Conservation (phyloP, 1,284 basidiomycete genomes). For the Xanthoconium separans region DNA sequence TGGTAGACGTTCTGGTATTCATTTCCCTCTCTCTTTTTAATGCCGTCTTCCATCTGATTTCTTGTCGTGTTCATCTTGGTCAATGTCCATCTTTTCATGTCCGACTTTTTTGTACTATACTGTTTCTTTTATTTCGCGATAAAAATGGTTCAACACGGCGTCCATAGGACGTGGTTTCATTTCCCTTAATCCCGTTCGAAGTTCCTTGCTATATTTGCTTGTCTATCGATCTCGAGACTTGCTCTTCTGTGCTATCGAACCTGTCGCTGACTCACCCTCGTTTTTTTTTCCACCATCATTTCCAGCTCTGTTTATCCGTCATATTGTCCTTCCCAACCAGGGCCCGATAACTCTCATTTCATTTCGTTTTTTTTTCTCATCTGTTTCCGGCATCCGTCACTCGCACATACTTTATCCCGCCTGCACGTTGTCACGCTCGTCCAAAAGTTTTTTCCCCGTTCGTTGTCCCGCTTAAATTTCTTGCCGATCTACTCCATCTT, state of each 20-base stretch:
- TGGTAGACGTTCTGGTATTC: conserved; percentile 11
- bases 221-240: conserved; percentile 7
- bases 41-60: conserved; percentile 7
- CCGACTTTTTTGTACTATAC: conserved; percentile 12
- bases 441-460: background rate
- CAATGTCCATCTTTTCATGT: conserved; percentile 1
- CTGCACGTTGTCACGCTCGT: background rate
- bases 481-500: background rate
- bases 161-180: conserved; percentile 5
- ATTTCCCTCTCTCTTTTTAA: background rate
- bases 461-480: background rate
- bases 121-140: conserved; percentile 4
- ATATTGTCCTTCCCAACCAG: conserved; percentile 1
- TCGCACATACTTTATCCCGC: background rate
- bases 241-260: conserved; percentile 12
- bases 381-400: background rate
- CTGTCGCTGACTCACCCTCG: conserved; percentile 11
- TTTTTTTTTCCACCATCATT: conserved; percentile 2
- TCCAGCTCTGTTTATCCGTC: conserved; percentile 22
- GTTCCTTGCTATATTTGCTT: conserved; percentile 7
- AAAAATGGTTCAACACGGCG: conserved; percentile 13
- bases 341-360: background rate
- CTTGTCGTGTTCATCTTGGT: conserved; percentile 18
- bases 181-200: background rate
- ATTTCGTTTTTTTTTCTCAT: background rate